These are phyloP conservation scores for Boletus rubropictus DNA, from an alignment of 768 basidiomycete genomes.

Conservation along the genomic window DNA sequence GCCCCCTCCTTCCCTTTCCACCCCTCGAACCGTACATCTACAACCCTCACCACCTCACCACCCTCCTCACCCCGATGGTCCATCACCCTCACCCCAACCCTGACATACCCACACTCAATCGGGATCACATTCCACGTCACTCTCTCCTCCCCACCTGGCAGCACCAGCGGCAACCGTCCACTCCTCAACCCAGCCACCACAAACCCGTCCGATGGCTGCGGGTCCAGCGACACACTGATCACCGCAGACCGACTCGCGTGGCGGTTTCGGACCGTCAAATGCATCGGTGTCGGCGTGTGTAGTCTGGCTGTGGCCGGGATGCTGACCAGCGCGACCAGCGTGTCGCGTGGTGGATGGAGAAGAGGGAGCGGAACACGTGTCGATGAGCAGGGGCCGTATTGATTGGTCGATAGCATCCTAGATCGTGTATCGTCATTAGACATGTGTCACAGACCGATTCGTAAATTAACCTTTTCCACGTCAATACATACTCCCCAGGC, in stretches of 20 bases:
- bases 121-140: slow-evolving; percentile 67
- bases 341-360: slow-evolving; percentile 55
- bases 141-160: slow-evolving; percentile 64
- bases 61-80: slow-evolving; percentile 38
- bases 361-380: slow-evolving; percentile 56
- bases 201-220: slow-evolving; percentile 65
- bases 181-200: slow-evolving; percentile 72
- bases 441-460: too few species aligned
- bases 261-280: slow-evolving; percentile 59
- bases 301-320: slow-evolving; percentile 59
- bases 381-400: slow-evolving; percentile 40
- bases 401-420: slow-evolving; percentile 45
- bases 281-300: slow-evolving; percentile 54
- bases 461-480: slow-evolving; percentile 54
- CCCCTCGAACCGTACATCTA: slow-evolving; percentile 46
- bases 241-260: slow-evolving; percentile 61
- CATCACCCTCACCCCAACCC: slow-evolving; percentile 52
- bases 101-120: slow-evolving; percentile 65
- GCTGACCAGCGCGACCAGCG: slow-evolving; percentile 58
- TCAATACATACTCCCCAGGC: slow-evolving; percentile 55
- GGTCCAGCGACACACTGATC: slow-evolving; percentile 67
- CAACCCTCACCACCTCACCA: slow-evolving; percentile 46
- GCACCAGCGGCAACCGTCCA: slow-evolving; percentile 62
- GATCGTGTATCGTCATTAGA: not conserved
- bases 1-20: slow-evolving; percentile 12